Evolutionary conservation across 2,329 filamentous ascomycete species (phyloP).

Genomic region (Fusarium robinianum): DNA sequence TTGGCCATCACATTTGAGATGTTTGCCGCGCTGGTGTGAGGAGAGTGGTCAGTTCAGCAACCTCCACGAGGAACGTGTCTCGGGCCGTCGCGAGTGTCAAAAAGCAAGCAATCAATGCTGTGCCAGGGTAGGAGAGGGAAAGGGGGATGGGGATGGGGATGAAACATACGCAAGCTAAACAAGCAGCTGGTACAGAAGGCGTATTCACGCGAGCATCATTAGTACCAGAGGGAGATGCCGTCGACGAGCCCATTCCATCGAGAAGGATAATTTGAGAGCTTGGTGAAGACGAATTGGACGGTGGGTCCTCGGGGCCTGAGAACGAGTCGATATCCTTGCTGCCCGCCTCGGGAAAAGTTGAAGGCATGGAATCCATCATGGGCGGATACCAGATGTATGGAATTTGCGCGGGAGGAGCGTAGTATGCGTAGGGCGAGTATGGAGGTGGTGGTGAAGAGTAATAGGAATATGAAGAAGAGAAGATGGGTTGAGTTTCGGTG

Average conservation of each 20-base stretch:
- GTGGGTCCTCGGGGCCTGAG: conserved; percentile 20
- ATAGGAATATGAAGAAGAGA: too few relatives aligned
- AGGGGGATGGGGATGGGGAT: not conserved
- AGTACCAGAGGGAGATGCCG: conserved; percentile 26
- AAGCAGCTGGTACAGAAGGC: conserved; percentile 54
- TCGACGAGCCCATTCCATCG: conserved; percentile 20
- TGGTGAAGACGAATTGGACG: conserved; percentile 33
- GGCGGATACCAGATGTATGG: conserved; percentile 26
- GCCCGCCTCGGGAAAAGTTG: conserved; percentile 7
- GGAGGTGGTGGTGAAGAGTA: conserved; percentile 19
- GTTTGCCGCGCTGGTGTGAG: conserved; percentile 58
- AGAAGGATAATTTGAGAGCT: conserved; percentile 24
- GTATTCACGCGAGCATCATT: conserved; percentile 36
- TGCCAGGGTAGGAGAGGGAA: not conserved
- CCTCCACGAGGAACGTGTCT: not conserved
- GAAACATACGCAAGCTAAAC: conserved; percentile 58
- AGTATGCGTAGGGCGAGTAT: conserved; percentile 23
- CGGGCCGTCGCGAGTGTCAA: not conserved
- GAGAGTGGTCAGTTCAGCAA: conserved; percentile 11
- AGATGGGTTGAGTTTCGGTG: conserved; percentile 12
- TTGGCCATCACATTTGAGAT: conserved; percentile 76
- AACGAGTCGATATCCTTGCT: conserved; percentile 22
- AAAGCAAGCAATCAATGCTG: too few relatives aligned
- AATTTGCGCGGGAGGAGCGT: conserved; percentile 14
- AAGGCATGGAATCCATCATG: conserved; percentile 15